Base-by-base conservation (phyloP, 441 rosid species). In the Biscutella laevigata region DNA sequence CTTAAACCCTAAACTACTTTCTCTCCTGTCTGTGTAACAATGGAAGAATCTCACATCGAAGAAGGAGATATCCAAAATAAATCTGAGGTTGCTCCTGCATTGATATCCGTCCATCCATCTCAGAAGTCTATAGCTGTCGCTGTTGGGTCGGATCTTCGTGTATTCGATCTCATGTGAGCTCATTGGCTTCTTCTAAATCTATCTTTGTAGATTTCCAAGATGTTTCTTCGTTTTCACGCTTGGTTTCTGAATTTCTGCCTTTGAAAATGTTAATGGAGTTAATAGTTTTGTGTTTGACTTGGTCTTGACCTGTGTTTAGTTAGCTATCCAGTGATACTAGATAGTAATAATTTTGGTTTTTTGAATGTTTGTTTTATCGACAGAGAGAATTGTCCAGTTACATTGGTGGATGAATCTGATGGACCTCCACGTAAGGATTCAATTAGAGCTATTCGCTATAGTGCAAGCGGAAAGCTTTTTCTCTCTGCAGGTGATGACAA, bases 401-500 rank as follows among this genome's bases (percentile, higher is more conserved):
- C 74, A 17, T 67, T 86, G 78, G 71, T 65, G 70, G 97, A 84
- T 75, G 80, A 81, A 25, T 74, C 86, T 22, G 69, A 54, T 2
- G 76, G 59, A 17, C 58, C 82, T 53, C 68, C 53, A 9, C 95
- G 67, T 41, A 72, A 74, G 24, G 89, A 81, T 43, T 88, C 97
- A 20, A 78, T 88, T 32, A 78, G 95, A 74, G 89, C 83, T 61
- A 79, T 92, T 62, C 77, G 78, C 5, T 88, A 75, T 36, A 71
- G 88, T 40, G 71, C 76, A 33, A 71, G 63, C 16, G 91, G 95
- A 54, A 78, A 77, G 72, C 78, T 86, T 21, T 74, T 88, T 35
- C 82, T 79, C 11, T 85, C 98, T 45, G 84, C 91, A 4, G 94
- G 95, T 3, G 94, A 88, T 68, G 95, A 88, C 68, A 91, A 84